A percentile compares a stretch with the other conserved stretches of the same genome.
phyloP scores from a whole-genome alignment of 139 green algal genomes.

The Nannochloris sp. region DNA sequence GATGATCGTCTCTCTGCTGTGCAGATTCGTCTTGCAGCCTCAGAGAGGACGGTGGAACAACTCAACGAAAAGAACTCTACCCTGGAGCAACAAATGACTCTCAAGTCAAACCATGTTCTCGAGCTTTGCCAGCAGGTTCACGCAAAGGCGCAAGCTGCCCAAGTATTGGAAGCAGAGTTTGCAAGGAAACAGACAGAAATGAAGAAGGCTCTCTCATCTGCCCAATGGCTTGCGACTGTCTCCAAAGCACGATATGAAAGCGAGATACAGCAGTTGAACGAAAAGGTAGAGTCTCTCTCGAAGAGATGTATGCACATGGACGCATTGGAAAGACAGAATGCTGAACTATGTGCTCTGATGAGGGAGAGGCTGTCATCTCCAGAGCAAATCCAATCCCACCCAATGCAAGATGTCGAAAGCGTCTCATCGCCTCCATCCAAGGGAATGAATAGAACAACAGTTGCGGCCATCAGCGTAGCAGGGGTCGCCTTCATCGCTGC shows the following conservation, averaged over 20 bases:
- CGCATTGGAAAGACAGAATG: neutral
- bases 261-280: neutral
- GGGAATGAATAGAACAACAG: neutral
- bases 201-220: neutral
- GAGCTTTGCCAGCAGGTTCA: neutral
- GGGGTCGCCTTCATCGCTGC: neutral
- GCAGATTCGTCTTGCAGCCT: too few species aligned
- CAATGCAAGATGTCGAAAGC: neutral
- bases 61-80: neutral
- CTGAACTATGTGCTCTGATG: slow-evolving; percentile 4
- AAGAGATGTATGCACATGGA: neutral
- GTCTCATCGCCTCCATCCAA: neutral
- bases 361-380: neutral
- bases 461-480: slow-evolving; percentile 2
- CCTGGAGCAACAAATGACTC: neutral
- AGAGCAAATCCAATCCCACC: neutral
- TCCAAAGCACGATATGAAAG: neutral
- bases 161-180: neutral
- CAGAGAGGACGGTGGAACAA: too few species aligned
- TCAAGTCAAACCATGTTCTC: neutral
- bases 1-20: too few species aligned
- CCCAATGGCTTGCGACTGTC: neutral
- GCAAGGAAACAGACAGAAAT: neutral
- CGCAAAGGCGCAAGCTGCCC: neutral
- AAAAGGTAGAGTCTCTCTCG: neutral